phyloP scores from a whole-genome alignment of 2,329 filamentous ascomycete genomes.

The Cladophialophora carrionii region DNA sequence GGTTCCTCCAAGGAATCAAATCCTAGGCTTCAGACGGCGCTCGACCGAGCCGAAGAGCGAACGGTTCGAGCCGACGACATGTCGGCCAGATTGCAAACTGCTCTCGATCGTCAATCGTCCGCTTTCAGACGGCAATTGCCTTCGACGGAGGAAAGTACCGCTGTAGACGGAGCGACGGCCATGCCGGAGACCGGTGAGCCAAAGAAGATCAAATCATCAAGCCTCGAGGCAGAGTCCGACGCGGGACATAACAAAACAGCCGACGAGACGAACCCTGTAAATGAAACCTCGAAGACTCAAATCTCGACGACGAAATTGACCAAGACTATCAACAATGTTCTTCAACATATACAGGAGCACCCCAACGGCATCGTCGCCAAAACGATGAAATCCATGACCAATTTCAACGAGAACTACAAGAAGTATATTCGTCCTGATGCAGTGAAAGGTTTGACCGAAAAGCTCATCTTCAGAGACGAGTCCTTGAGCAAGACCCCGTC shows the following conservation, averaged over 20 bases:
- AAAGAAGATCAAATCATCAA: conserved; percentile 21
- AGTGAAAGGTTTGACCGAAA: conserved; percentile 26
- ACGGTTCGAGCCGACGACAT: conserved; percentile 1
- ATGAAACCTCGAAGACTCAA: conserved; percentile 9
- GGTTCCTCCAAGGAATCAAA: not conserved
- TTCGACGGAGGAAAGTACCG: not conserved
- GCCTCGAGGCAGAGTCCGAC: conserved; percentile 38
- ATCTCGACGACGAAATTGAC: conserved; percentile 20
- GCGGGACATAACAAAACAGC: conserved; percentile 28
- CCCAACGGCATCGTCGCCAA: conserved; percentile 37
- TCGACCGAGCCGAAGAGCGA: conserved; percentile 27
- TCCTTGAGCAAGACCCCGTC: conserved; percentile 28
- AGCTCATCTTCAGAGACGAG: conserved; percentile 30
- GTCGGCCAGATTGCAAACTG: conserved; percentile 17
- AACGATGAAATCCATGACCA: conserved; percentile 33
- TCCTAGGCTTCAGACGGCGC: conserved; percentile 26
- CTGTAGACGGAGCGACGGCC: not conserved
- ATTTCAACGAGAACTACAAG: conserved; percentile 30
- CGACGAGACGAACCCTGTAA: not conserved
- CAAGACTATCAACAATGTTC: conserved; percentile 28
- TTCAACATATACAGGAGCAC: conserved; percentile 35
- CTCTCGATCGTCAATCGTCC: conserved; percentile 26
- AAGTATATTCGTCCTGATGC: conserved; percentile 26
- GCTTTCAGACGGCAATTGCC: not conserved
- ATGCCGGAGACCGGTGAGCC: not conserved